phyloP scores from a whole-genome alignment of 2,329 filamentous ascomycete species.

The Penicillium sp. region DNA sequence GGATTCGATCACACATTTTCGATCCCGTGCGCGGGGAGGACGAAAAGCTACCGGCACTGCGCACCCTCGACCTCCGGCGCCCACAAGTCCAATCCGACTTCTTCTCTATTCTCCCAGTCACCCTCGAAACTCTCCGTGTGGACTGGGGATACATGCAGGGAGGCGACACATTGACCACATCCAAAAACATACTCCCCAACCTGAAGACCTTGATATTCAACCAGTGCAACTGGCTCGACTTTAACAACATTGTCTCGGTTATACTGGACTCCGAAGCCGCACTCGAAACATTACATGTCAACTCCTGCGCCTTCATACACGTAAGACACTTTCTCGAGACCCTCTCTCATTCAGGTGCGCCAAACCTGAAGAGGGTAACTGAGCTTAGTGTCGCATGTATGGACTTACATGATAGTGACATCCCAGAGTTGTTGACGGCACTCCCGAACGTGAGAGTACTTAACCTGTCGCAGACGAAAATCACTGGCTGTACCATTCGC shows the following conservation, averaged over 20 bases:
- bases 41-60: conserved; percentile 21
- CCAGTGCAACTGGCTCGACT: conserved; percentile 26
- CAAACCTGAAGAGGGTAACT: conserved; percentile 21
- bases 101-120: conserved; percentile 24
- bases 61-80: conserved; percentile 30
- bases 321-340: conserved; percentile 16
- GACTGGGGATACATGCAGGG: conserved; percentile 17
- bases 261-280: conserved; percentile 22
- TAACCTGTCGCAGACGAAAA: conserved; percentile 33
- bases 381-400: conserved; percentile 32
- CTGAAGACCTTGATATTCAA: conserved; percentile 30
- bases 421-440: conserved; percentile 17
- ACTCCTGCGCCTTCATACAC: too few relatives aligned
- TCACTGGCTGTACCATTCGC: conserved; percentile 37
- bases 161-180: too few relatives aligned
- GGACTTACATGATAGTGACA: conserved; percentile 26
- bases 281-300: conserved; percentile 27
- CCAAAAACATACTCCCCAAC: conserved; percentile 18
- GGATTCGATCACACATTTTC: conserved; percentile 19
- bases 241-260: conserved; percentile 14
- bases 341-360: neutral
- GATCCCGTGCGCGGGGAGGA: conserved; percentile 9
- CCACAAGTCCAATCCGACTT: conserved; percentile 20
- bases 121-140: conserved; percentile 31
- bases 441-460: conserved; percentile 33